phyloP scores from a whole-genome alignment of 768 basidiomycete genomes.

The Collybia nuda region DNA sequence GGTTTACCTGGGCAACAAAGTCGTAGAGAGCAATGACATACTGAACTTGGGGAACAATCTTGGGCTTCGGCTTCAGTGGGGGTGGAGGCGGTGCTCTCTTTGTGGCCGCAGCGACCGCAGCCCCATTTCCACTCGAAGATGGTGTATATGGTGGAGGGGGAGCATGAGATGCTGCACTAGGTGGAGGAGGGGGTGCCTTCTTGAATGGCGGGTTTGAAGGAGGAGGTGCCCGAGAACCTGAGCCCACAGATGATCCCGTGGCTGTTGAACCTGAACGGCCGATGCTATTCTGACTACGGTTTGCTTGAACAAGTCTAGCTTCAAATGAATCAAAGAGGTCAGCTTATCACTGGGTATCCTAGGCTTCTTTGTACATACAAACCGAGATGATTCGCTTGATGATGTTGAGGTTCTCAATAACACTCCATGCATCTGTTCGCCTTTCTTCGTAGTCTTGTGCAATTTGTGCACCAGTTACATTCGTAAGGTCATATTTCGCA shows the following conservation, averaged over 20 bases:
- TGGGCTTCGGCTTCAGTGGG: constrained; percentile 90
- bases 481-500: constrained; percentile 72
- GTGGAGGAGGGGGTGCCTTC: constrained; percentile 54
- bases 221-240: constrained; percentile 42
- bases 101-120: constrained; percentile 39
- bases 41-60: constrained; percentile 56
- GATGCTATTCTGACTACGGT: constrained; percentile 32
- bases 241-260: constrained; percentile 32
- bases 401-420: constrained; percentile 78
- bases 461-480: constrained; percentile 67
- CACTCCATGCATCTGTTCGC: constrained; percentile 79
- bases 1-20: constrained; percentile 84
- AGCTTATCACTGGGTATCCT: neutral
- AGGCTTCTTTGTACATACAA: constrained; percentile 49
- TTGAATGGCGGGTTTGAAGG: constrained; percentile 42
- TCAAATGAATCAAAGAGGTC: constrained; percentile 1
- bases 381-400: constrained; percentile 84
- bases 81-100: constrained; percentile 90
- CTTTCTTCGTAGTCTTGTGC: constrained; percentile 74
- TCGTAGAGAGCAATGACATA: constrained; percentile 95
- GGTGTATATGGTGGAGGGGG: constrained; percentile 51
- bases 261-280: constrained; percentile 23
- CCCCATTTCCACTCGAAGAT: constrained; percentile 17
- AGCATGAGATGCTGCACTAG: constrained; percentile 30
- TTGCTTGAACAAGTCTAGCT: constrained; percentile 72